Evolutionary conservation across 257 asterid genomes (phyloP), one percentile per base, ranked within the genome.

Genomic region (Petunia secreta): DNA sequence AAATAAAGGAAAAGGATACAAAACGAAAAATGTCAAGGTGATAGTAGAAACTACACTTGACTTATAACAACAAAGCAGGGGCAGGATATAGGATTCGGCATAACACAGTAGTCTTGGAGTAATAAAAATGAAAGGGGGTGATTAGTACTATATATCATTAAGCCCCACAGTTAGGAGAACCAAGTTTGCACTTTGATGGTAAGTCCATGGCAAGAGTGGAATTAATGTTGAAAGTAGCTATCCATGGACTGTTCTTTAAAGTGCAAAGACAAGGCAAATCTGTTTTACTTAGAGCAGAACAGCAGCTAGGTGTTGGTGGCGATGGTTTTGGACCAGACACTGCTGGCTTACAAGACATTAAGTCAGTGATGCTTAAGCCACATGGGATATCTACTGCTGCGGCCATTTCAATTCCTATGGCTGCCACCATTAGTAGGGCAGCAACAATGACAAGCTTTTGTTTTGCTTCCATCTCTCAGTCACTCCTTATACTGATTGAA

Each of bases 311-410:
- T 10, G 75, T 53, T 7, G 75, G 81, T 37, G 39, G 39, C 34
- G 43, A 54, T 25, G 83, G 65, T 37, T 48, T 10, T 15, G 82
- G 66, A 1, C 63, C 62, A 14, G 52, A 68, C 53, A 80, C 40
- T 14, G 86, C 84, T 36, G 81, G 15, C 46, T 83, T 80, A 39
- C 86, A 83, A 0, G 84, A 8, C 81, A 83, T 48, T 58, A 83
- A 41, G 15, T 83, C 81, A 44, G 25, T 58, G 3, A 75, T 13
- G 63, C 65, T 75, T 62, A 83, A 63, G 8, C 86, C 84, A 48
- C 86, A 83, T 0, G 34, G 11, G 6, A 46, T 3, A 14, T 9
- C 54, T 6, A 63, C 52, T 15, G 66, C 80, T 6, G 8, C n/a
- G 6, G 39, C 57, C 76, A 52, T 53, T 6, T 63, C 81, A 8